Evolutionary conservation across 2,329 filamentous ascomycete species (phyloP).

Genomic region (Thielaviopsis ethacetica): DNA sequence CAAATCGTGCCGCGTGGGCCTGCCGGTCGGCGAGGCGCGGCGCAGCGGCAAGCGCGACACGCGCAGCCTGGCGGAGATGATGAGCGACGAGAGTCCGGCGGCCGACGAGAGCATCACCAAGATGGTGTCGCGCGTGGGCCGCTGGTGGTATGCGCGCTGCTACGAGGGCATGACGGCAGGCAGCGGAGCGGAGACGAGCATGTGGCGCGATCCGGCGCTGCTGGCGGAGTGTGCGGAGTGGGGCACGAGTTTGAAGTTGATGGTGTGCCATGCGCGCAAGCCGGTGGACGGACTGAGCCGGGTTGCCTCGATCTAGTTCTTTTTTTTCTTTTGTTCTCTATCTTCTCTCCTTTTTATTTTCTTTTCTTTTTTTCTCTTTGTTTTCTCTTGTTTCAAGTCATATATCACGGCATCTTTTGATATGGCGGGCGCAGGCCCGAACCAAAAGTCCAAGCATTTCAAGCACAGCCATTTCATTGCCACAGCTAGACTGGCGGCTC

Average conservation of each 20-base stretch:
- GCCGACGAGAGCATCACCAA: constrained; percentile 79
- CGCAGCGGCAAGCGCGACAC: constrained; percentile 25
- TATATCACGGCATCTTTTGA: background rate
- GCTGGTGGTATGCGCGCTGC: constrained; percentile 93
- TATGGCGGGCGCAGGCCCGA: background rate
- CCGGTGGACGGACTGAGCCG: constrained; percentile 28
- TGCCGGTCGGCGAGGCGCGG: constrained; percentile 45
- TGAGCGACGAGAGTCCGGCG: constrained; percentile 49
- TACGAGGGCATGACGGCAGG: constrained; percentile 51
- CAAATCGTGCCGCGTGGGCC: constrained; percentile 61
- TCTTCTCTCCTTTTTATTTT: background rate
- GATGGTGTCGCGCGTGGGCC: constrained; percentile 78
- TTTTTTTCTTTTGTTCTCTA: background rate
- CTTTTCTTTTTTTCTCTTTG: background rate
- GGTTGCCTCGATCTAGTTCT: constrained; percentile 10
- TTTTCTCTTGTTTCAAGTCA: background rate
- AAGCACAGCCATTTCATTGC: background rate
- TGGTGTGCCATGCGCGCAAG: constrained; percentile 82
- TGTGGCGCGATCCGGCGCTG: constrained; percentile 64
- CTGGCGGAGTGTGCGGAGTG: constrained; percentile 74
- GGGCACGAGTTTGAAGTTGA: constrained; percentile 73
- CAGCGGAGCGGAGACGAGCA: constrained; percentile 29
- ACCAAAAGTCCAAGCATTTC: background rate
- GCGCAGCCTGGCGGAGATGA: constrained; percentile 51
- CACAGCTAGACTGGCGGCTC: background rate